Conservation (phyloP, 352 stramenopile species). For the Phytophthora nicotianae region DNA sequence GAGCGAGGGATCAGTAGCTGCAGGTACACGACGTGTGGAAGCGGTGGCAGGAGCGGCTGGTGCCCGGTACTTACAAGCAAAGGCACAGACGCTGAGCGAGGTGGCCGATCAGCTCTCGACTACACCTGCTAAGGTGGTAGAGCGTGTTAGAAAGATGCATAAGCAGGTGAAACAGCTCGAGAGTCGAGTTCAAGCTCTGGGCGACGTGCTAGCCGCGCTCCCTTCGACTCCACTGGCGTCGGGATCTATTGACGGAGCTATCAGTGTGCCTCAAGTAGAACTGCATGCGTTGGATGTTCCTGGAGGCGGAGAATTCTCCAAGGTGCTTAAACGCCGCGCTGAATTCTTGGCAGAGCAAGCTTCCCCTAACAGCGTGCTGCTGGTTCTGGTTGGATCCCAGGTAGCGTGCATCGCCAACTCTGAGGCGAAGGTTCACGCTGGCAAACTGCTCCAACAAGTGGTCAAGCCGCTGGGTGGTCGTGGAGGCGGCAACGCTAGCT, state of each 20-base stretch:
- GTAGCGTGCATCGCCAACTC: constrained; percentile 54
- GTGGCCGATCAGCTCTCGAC: constrained; percentile 67
- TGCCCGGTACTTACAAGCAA: constrained; percentile 61
- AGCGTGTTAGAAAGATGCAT: constrained; percentile 73
- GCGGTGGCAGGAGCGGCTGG: constrained; percentile 57
- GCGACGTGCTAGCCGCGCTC: constrained; percentile 52
- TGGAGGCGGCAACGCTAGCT: constrained; percentile 62
- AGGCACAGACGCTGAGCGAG: constrained; percentile 51
- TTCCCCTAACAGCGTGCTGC: constrained; percentile 34
- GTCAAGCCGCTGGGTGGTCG: constrained; percentile 58
- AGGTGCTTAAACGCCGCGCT: constrained; percentile 64
- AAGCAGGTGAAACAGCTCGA: constrained; percentile 76
- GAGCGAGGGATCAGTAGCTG: constrained; percentile 79
- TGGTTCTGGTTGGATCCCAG: constrained; percentile 58
- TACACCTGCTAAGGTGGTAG: constrained; percentile 59
- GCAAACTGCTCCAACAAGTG: constrained; percentile 60
- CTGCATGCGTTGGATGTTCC: constrained; percentile 34
- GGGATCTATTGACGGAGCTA: constrained; percentile 28
- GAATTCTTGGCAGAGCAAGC: constrained; percentile 53
- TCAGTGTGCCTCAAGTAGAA: constrained; percentile 35
- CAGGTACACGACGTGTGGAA: constrained; percentile 79
- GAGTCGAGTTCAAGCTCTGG: constrained; percentile 50
- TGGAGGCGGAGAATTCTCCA: constrained; percentile 43
- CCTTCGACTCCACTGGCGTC: constrained; percentile 42
- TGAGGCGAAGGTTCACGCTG: constrained; percentile 44